A percentile compares a stretch with the other conserved stretches of the same genome.
These are phyloP conservation scores for Xylaria scruposa DNA, from an alignment of 495 filamentous ascomycete species.

Conservation along the genomic window DNA sequence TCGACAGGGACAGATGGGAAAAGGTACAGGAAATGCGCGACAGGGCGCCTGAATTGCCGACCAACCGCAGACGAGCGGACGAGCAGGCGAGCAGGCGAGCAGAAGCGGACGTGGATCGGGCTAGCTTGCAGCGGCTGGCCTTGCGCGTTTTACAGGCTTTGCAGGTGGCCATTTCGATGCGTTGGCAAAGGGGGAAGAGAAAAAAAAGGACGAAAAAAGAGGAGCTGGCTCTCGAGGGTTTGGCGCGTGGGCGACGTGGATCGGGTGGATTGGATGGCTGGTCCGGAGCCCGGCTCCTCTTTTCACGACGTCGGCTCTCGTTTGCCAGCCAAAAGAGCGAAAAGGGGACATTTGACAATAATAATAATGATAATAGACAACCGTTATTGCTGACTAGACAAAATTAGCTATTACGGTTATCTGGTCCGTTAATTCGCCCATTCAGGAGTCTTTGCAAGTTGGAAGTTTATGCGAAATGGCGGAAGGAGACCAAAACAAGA, in stretches of 20 bases:
- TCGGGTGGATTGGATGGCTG: slow-evolving; percentile 34
- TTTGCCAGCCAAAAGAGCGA: slow-evolving; percentile 12
- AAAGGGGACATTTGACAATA: slow-evolving; percentile 14
- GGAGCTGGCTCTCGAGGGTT: slow-evolving; percentile 24
- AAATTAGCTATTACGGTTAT: background rate
- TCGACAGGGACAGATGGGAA: slow-evolving; percentile 7
- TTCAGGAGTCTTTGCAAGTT: background rate
- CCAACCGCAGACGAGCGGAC: slow-evolving; percentile 26
- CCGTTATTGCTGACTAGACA: slow-evolving; percentile 10
- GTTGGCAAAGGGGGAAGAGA: slow-evolving; percentile 27
- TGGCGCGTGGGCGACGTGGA: slow-evolving; percentile 40
- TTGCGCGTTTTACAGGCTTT: slow-evolving; percentile 20
- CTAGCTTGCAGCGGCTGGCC: slow-evolving; percentile 20
- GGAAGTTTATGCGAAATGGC: slow-evolving; percentile 6
- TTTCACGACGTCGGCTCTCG: slow-evolving; percentile 18
- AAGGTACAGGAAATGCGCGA: slow-evolving; percentile 32
- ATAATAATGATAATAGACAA: slow-evolving; percentile 13
- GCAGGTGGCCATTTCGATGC: slow-evolving; percentile 30
- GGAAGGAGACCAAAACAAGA: background rate
- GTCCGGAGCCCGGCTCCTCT: slow-evolving; percentile 22
- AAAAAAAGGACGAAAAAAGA: slow-evolving; percentile 32
- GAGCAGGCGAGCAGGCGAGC: background rate
- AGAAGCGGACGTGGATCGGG: slow-evolving; percentile 11
- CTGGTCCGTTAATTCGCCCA: background rate
- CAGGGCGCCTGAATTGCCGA: slow-evolving; percentile 32